These are phyloP conservation scores for Boechera stricta DNA, from an alignment of 345 rosid genomes.

Conservation along the genomic window DNA sequence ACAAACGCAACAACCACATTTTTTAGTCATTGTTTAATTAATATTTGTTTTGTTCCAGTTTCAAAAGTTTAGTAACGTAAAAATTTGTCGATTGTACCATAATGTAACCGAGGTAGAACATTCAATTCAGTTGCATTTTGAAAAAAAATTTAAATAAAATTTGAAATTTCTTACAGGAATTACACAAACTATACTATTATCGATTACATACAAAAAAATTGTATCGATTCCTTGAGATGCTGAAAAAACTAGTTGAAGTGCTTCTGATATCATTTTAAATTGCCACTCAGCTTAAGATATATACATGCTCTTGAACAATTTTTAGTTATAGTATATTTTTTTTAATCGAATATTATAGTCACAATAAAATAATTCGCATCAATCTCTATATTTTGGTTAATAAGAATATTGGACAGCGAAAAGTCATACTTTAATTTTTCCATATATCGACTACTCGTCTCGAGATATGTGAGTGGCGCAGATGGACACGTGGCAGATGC, in stretches of 20 bases:
- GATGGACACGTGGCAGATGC: conserved; percentile 22
- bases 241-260: background rate
- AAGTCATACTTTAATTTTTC: conserved; percentile 9
- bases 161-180: background rate
- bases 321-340: background rate
- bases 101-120: background rate
- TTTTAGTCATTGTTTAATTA: background rate
- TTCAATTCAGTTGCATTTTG: background rate
- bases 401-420: conserved; percentile 31
- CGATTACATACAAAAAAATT: background rate
- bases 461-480: conserved; percentile 14
- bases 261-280: background rate
- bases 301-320: background rate
- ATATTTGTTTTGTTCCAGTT: background rate
- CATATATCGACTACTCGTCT: background rate
- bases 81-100: background rate
- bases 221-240: background rate
- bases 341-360: background rate
- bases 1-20: conserved; percentile 23
- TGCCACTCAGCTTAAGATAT: background rate
- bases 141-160: no score
- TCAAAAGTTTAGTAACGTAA: no score
- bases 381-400: conserved; percentile 28
- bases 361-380: background rate
- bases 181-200: background rate